Conservation (phyloP, 2,329 filamentous ascomycete species). For the Aspergillus pseudoterreus region DNA sequence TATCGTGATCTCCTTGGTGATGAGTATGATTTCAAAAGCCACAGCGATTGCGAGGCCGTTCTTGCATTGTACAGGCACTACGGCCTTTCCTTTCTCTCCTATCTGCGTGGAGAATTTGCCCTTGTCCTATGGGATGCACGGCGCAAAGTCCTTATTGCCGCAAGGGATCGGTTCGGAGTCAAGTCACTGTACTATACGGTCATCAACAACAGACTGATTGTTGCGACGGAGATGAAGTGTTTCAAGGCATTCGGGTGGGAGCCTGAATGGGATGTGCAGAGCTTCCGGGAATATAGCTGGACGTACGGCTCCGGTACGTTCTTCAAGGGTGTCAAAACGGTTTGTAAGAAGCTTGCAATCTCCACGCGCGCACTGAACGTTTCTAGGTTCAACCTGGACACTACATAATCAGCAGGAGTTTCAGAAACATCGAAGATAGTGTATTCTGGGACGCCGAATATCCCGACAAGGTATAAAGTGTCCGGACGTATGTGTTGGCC, state of each 20-base stretch:
- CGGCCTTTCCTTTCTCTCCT: conserved; percentile 43
- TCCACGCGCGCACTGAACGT: too few species aligned
- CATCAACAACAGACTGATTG: conserved; percentile 37
- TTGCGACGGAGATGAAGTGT: conserved; percentile 54
- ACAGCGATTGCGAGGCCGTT: conserved; percentile 52
- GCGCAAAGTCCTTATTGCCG: conserved; percentile 43
- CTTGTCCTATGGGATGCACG: conserved; percentile 50
- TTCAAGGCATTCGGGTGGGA: conserved; percentile 51
- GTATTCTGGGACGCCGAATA: conserved; percentile 54
- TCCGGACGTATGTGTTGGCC: not conserved
- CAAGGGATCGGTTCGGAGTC: conserved; percentile 54
- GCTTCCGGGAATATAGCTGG: conserved; percentile 44
- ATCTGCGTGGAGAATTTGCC: conserved; percentile 56
- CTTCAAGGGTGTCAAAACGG: conserved; percentile 49
- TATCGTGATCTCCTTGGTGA: conserved; percentile 37
- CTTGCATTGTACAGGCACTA: conserved; percentile 51
- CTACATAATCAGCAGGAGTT: conserved; percentile 32
- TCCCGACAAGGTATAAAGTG: conserved; percentile 45
- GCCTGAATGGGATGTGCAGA: conserved; percentile 52
- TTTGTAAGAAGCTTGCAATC: conserved; percentile 12
- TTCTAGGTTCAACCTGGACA: conserved; percentile 42
- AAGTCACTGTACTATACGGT: conserved; percentile 55
- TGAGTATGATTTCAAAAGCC: conserved; percentile 45
- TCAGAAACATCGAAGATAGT: conserved; percentile 31
- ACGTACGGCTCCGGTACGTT: conserved; percentile 45